Conservation (phyloP, 176 grass and related monocot species). For the Ensete ventricosum region DNA sequence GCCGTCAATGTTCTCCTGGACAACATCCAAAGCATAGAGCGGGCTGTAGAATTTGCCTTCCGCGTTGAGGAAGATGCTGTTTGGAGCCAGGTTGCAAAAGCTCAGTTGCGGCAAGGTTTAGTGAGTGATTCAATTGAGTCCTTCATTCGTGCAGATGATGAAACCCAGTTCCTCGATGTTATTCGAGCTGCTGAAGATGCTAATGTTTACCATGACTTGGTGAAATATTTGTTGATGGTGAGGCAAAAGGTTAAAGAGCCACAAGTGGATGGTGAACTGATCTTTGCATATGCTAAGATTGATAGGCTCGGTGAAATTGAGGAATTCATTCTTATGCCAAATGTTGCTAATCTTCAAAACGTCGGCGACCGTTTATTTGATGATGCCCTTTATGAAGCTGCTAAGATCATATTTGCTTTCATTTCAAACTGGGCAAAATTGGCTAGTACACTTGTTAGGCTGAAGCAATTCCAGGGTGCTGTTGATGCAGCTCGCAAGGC, state of each 20-base stretch:
- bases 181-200: constrained; percentile 72
- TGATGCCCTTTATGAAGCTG: constrained; percentile 91
- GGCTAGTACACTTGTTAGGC: constrained; percentile 75
- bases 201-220: constrained; percentile 74
- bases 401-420: constrained; percentile 95
- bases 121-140: constrained; percentile 97
- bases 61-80: constrained; percentile 94
- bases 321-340: constrained; percentile 95
- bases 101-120: constrained; percentile 79
- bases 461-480: constrained; percentile 95
- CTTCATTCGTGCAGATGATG: constrained; percentile 89
- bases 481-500: constrained; percentile 96
- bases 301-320: constrained; percentile 82
- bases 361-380: constrained; percentile 86
- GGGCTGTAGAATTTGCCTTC: constrained; percentile 91
- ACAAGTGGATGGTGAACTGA: constrained; percentile 80
- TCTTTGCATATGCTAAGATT: constrained; percentile 95
- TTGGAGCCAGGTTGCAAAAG: constrained; percentile 93
- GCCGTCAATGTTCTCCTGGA: constrained; percentile 89
- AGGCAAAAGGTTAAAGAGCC: constrained; percentile 75
- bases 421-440: constrained; percentile 98
- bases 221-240: constrained; percentile 79
- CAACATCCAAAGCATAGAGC: constrained; percentile 81
- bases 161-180: constrained; percentile 78
- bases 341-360: constrained; percentile 95